phyloP scores from a whole-genome alignment of 805 yeast genomes.

The Naumovozyma castellii region DNA sequence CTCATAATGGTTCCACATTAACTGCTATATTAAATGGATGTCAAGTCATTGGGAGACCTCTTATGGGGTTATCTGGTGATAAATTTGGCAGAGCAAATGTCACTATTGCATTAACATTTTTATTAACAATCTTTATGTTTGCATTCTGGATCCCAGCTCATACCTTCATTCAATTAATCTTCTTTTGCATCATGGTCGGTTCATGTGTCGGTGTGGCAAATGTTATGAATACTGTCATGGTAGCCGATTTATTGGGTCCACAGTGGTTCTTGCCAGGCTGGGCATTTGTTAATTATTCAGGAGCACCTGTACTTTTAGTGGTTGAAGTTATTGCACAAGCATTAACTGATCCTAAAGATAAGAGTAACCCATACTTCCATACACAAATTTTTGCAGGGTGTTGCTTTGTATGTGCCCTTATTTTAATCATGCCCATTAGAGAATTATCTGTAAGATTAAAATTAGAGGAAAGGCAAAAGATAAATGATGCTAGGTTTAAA shows the following conservation, averaged over 20 bases:
- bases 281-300: constrained; percentile 28
- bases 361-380: constrained; percentile 41
- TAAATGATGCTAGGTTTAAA: background rate
- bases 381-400: constrained; percentile 54
- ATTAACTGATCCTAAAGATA: constrained; percentile 26
- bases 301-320: constrained; percentile 32
- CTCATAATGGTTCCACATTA: constrained; percentile 36
- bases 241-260: constrained; percentile 35
- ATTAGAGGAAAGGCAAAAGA: constrained; percentile 15
- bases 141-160: constrained; percentile 42
- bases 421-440: constrained; percentile 40
- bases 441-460: constrained; percentile 41
- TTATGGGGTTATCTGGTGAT: constrained; percentile 39
- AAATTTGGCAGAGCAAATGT: constrained; percentile 39
- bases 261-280: constrained; percentile 33
- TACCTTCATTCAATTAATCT: constrained; percentile 33
- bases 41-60: constrained; percentile 42
- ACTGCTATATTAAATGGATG: constrained; percentile 39
- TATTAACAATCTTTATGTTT: constrained; percentile 34
- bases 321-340: constrained; percentile 50
- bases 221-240: constrained; percentile 34
- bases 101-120: constrained; percentile 30
- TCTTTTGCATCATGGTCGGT: constrained; percentile 38
- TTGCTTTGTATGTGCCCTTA: constrained; percentile 35
- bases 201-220: constrained; percentile 38